These are phyloP conservation scores for Podospora tetraspora DNA, from an alignment of 495 filamentous ascomycete genomes.

Conservation along the genomic window DNA sequence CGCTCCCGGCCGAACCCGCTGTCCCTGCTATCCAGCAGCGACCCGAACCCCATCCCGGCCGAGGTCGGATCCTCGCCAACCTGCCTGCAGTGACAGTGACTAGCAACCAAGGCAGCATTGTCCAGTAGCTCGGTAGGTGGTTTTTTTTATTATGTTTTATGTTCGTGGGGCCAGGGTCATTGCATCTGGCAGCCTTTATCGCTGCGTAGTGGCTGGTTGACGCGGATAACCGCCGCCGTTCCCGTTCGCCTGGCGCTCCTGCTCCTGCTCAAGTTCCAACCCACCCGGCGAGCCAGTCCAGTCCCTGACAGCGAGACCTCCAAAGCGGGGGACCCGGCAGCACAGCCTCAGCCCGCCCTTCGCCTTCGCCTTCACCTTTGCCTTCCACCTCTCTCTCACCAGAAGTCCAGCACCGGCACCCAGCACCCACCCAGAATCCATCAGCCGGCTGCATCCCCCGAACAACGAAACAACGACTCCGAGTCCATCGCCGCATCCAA, in stretches of 20 bases:
- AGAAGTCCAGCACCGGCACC: background rate
- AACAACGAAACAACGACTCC: background rate
- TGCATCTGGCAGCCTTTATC: background rate
- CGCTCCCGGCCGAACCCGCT: background rate
- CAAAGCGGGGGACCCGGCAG: constrained; percentile 24
- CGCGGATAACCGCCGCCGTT: background rate
- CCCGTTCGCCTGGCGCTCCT: background rate
- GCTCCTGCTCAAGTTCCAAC: background rate
- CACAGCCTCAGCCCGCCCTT: constrained; percentile 31
- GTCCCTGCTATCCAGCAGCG: background rate
- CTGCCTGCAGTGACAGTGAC: no score
- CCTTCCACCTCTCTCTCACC: background rate
- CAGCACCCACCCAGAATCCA: background rate
- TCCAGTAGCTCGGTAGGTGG: background rate
- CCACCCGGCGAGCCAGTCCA: constrained; percentile 5
- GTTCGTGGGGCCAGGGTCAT: background rate
- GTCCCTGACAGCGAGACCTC: constrained; percentile 5
- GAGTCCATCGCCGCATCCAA: constrained; percentile 5
- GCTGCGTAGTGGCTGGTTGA: background rate
- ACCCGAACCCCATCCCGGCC: background rate
- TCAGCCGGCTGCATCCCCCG: background rate
- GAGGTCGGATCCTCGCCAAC: background rate
- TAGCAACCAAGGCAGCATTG: background rate
- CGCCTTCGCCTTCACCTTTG: constrained; percentile 11
- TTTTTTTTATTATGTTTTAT: background rate